Evolutionary conservation across 345 rosid species (phyloP), one percentile per base, ranked within the genome.

Genomic region (Arabis hirsuta): DNA sequence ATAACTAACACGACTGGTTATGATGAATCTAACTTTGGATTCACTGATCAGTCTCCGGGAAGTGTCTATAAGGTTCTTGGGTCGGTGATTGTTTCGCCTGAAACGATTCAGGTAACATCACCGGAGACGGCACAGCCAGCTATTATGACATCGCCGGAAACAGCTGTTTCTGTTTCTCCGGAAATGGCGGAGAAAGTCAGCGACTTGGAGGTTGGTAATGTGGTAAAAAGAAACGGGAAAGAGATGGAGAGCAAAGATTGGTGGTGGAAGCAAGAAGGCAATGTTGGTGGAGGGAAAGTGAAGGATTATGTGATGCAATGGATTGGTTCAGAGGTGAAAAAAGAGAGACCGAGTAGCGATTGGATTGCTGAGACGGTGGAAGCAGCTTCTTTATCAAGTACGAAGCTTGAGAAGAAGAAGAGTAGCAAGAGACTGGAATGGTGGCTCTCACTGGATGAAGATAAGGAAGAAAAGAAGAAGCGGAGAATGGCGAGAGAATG

Each of bases 221-320:
- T 63, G n/a, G 71, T 63, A 22, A 80, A 73, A 56, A 69, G 43
- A 60, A 67, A 61, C 34, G 62, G 78, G 12, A 79, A 76, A 63
- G 84, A 68, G 22, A 20, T 63, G 41, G 78, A 73, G 81, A 80
- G 79, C 19, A 80, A 64, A 71, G 86, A 82, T 69, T 80, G 89
- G 88, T 87, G 87, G 92, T 78, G 87, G 92, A 89, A 86, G 67
- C 96, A 85, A 73, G 86, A 84, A 9, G 78, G 66, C 50, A 69
- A 64, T 26, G 74, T 26, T 42, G 86, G 81, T 58, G 62, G 73
- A 32, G 92, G 81, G 42, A 73, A 62, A 55, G 88, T 84, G 80
- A 91, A 91, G 71, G 97, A 93, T 26, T 88, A 91, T 74, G 98
- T 90, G 73, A 88, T 76, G 85, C 90, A 94, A 50, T 94, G 98